These are phyloP conservation scores for Millerozyma miso DNA, from an alignment of 805 yeast species.

Conservation along the genomic window DNA sequence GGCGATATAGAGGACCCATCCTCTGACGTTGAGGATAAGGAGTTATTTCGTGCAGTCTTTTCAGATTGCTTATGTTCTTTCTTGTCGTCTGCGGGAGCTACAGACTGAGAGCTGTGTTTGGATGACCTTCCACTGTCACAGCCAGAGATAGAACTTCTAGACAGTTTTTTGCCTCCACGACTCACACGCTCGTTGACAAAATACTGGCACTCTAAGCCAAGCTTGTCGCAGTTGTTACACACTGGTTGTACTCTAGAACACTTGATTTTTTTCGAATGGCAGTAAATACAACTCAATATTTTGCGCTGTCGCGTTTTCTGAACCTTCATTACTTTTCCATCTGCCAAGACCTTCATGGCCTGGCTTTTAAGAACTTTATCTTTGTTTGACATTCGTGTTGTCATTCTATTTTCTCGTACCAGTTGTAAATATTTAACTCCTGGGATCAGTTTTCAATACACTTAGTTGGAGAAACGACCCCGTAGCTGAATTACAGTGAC, in stretches of 20 bases:
- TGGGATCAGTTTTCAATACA: too few relatives aligned
- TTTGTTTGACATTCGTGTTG: conserved; percentile 1
- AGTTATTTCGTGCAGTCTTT: background rate
- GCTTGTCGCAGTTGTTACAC: conserved; percentile 50
- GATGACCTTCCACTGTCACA: background rate
- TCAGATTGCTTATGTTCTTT: background rate
- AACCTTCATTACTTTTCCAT: conserved; percentile 54
- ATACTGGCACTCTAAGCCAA: conserved; percentile 47
- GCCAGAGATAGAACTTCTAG: conserved; percentile 1
- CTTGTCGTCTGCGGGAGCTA: background rate
- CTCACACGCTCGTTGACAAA: conserved; percentile 56
- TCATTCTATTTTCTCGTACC: too few relatives aligned
- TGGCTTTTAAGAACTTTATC: background rate
- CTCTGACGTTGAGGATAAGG: conserved; percentile 1
- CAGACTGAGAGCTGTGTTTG: background rate
- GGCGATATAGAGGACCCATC: conserved; percentile 4
- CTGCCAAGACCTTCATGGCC: conserved; percentile 29
- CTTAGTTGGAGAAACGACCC: too few relatives aligned
- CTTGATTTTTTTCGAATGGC: conserved; percentile 59
- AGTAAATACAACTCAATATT: conserved; percentile 53
- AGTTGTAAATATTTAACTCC: too few relatives aligned
- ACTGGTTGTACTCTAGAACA: conserved; percentile 58
- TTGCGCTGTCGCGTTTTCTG: conserved; percentile 59
- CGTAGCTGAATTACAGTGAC: too few relatives aligned
- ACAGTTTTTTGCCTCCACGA: conserved; percentile 34